These are phyloP conservation scores for Phytophthora constricta DNA, from an alignment of 352 stramenopile species.

Conservation along the genomic window DNA sequence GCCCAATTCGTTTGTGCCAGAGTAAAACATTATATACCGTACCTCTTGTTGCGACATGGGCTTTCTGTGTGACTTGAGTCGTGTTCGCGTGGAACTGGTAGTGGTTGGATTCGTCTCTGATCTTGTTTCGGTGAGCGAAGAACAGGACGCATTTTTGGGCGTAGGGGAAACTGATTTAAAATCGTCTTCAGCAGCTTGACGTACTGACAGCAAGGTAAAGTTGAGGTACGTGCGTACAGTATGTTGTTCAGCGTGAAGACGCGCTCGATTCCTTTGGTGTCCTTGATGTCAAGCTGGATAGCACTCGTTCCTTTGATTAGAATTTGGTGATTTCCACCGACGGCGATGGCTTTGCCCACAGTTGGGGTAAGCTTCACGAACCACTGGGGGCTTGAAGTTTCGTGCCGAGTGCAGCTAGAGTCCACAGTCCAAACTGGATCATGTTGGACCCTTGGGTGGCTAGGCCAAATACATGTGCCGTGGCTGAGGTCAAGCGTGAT, in stretches of 20 bases:
- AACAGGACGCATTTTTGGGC: conserved; percentile 26
- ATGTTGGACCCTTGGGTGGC: background rate
- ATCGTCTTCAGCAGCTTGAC: conserved; percentile 13
- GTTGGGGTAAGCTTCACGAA: conserved; percentile 7
- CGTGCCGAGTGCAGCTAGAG: conserved; percentile 21
- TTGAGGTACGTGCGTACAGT: conserved; percentile 11
- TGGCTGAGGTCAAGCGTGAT: conserved; percentile 3
- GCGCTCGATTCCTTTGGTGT: conserved; percentile 9
- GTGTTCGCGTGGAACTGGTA: conserved; percentile 18
- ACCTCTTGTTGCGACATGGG: conserved; percentile 1
- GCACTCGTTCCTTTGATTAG: conserved; percentile 2
- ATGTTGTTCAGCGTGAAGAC: conserved; percentile 9
- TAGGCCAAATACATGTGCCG: background rate
- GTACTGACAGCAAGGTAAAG: conserved; percentile 15
- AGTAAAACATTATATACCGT: conserved; percentile 5
- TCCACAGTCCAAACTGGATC: conserved; percentile 18
- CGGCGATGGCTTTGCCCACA: conserved; percentile 15
- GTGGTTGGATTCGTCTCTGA: background rate
- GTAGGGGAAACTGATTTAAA: conserved; percentile 24
- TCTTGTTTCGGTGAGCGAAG: conserved; percentile 12
- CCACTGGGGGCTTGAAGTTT: conserved; percentile 4
- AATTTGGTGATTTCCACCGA: conserved; percentile 26
- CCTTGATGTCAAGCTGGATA: conserved; percentile 13
- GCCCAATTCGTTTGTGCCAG: conserved; percentile 14
- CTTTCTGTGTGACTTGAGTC: background rate